Percentiles rank a stretch among this genome's conserved stretches.
Evolutionary conservation across 805 yeast genomes (phyloP).

Genomic region (Lachancea dasiensis): DNA sequence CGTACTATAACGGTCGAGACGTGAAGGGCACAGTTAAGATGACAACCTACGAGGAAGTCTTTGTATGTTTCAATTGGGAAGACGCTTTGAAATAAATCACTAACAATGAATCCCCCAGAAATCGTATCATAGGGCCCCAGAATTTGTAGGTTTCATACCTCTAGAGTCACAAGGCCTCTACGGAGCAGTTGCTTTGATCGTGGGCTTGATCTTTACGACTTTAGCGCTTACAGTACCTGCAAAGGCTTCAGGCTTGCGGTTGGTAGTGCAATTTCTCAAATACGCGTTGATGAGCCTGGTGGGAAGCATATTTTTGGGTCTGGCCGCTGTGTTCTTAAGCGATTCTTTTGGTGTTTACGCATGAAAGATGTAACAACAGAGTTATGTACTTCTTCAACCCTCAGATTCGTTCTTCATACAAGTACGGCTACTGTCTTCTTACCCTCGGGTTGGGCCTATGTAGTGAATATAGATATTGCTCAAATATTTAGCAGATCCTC

Average conservation of each 20-base stretch:
- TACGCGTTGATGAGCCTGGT: slow-evolving; percentile 25
- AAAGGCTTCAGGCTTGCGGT: slow-evolving; percentile 8
- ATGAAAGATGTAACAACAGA: slow-evolving; percentile 15
- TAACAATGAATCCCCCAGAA: slow-evolving; percentile 14
- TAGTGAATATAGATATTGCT: too few species aligned
- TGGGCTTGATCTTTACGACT: slow-evolving; percentile 16
- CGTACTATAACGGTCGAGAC: not conserved
- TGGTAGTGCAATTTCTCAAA: slow-evolving; percentile 21
- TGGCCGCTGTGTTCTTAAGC: slow-evolving; percentile 37
- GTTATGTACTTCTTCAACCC: too few species aligned
- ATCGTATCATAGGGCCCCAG: slow-evolving; percentile 16
- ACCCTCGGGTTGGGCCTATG: not conserved
- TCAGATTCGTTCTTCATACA: not conserved
- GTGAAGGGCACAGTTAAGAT: not conserved
- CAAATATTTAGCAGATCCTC: slow-evolving; percentile 39
- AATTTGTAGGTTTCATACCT: slow-evolving; percentile 13
- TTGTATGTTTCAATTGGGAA: not conserved
- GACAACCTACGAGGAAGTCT: slow-evolving; percentile 4
- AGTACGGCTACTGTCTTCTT: not conserved
- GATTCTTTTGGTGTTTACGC: slow-evolving; percentile 44
- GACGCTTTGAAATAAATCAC: not conserved
- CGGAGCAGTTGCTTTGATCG: slow-evolving; percentile 19
- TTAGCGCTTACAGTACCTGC: slow-evolving; percentile 17
- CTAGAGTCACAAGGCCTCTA: slow-evolving; percentile 22
- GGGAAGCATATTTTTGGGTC: slow-evolving; percentile 35